phyloP scores from a whole-genome alignment of 768 basidiomycete species.

The Scleroderma citrinum region DNA sequence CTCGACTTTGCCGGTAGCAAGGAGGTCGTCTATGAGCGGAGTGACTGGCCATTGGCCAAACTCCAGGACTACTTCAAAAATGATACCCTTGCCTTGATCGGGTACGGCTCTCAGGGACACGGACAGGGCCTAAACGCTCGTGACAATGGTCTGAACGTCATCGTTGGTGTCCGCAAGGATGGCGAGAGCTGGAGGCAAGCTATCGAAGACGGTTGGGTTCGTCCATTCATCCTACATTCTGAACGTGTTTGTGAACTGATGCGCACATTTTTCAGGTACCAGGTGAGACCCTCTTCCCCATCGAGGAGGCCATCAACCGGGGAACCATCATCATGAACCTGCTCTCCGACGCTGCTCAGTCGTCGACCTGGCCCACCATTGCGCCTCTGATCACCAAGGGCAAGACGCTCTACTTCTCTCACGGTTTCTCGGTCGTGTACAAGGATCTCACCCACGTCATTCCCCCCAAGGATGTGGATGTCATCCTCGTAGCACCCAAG shows the following conservation, averaged over 20 bases:
- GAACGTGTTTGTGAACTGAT: not conserved
- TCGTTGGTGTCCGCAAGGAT: conserved; percentile 94
- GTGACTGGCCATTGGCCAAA: conserved; percentile 96
- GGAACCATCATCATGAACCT: conserved; percentile 99
- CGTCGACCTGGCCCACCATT: conserved; percentile 85
- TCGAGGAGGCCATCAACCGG: conserved; percentile 92
- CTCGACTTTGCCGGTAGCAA: conserved; percentile 94
- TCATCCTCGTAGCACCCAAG: conserved; percentile 98
- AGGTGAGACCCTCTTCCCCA: conserved; percentile 95
- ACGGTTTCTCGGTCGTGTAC: conserved; percentile 99
- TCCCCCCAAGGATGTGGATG: conserved; percentile 90
- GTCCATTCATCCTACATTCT: conserved; percentile 15
- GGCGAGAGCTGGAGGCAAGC: conserved; percentile 98
- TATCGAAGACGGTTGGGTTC: conserved; percentile 90
- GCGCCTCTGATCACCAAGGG: conserved; percentile 97
- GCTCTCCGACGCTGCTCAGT: conserved; percentile 98
- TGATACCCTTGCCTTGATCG: conserved; percentile 97
- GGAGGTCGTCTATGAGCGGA: conserved; percentile 91
- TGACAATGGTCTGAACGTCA: conserved; percentile 97
- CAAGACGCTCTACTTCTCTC: conserved; percentile 99
- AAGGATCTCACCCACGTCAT: conserved; percentile 94
- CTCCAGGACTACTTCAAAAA: conserved; percentile 99
- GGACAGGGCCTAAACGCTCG: conserved; percentile 98
- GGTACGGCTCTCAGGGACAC: conserved; percentile 98
- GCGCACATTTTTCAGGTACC: conserved; percentile 53